These are phyloP conservation scores for Backusella parvicylindrica DNA, from an alignment of 192 early-diverging fungal genomes.

Conservation along the genomic window DNA sequence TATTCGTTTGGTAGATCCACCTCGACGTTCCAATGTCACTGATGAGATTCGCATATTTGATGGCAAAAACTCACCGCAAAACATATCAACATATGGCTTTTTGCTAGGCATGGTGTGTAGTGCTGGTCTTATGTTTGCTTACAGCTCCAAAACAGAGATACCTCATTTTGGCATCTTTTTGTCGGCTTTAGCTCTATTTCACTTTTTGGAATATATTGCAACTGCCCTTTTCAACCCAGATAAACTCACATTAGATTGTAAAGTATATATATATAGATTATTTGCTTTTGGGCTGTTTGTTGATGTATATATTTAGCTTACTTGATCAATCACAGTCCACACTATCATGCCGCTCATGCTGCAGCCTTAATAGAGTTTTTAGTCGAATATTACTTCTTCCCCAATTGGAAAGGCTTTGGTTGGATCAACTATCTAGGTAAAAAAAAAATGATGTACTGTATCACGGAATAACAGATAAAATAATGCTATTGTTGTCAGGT, in stretches of 20 bases:
- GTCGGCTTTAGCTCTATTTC: conserved; percentile 67
- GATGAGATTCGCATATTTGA: conserved; percentile 53
- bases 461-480: background rate
- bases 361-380: conserved; percentile 67
- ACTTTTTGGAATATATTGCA: conserved; percentile 81
- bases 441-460: background rate
- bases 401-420: conserved; percentile 47
- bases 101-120: conserved; percentile 63
- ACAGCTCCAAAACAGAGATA: conserved; percentile 30
- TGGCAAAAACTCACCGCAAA: conserved; percentile 70
- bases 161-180: conserved; percentile 67
- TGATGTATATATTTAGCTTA: conserved; percentile 48
- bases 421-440: conserved; percentile 41
- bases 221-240: conserved; percentile 79
- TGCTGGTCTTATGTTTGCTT: conserved; percentile 41
- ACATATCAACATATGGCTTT: conserved; percentile 76
- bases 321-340: conserved; percentile 67
- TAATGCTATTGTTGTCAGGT: conserved; percentile 37
- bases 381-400: conserved; percentile 62
- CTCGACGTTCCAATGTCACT: conserved; percentile 27
- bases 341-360: conserved; percentile 70
- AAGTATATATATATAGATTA: conserved; percentile 16
- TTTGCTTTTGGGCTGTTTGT: background rate
- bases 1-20: conserved; percentile 7
- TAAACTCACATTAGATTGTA: conserved; percentile 69